Evolutionary conservation across 495 filamentous ascomycete species (phyloP), one percentile per base, ranked within the genome.

Genomic region (Penicillium taxi): DNA sequence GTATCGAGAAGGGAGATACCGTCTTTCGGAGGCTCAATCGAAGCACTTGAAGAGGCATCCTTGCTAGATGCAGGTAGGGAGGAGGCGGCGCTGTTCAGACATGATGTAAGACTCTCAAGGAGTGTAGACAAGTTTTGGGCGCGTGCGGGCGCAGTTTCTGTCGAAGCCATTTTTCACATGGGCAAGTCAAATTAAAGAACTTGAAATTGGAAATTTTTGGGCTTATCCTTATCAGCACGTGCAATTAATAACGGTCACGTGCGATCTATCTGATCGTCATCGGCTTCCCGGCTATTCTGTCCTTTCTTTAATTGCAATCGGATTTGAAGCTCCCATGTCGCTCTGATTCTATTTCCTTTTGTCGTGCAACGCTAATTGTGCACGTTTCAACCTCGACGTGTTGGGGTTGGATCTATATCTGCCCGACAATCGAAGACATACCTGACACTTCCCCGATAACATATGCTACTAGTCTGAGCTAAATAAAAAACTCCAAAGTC

Each of bases 1-100:
- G 82, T 75, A 53, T 95, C 86, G 51, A 98, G 78, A 4, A 98
- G 80, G 2, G 91, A 96, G 32, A 98, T 89, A 44, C 90, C 90
- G 44, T 94, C 79, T 47, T 79, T 70, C 6, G 85, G 80, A 5
- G 84, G 74, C 27, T 80, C 52, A 30, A 79, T 68, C 22, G 66
- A 64, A 24, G 59, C 56, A 22, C 59, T 56, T 31, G 61, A 53
- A n/a, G 58, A 46, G 4, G 45, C 47, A 29, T 59, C 55, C 13
- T 59, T 59, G 20, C 41, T 42, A 4, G 51, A 42, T 29, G 76
- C 75, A 6, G 81, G 78, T 2, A 87, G 58, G 2, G 78, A 77
- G 27, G 80, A 70, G 9, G 64, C 55, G 1, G 81, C 69, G 6
- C 75, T 75, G 2, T 59, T 60, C 0, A 93, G 56, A 22, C 82